Base-by-base conservation (phyloP, 441 rosid genomes). In the Populus hybrid region DNA sequence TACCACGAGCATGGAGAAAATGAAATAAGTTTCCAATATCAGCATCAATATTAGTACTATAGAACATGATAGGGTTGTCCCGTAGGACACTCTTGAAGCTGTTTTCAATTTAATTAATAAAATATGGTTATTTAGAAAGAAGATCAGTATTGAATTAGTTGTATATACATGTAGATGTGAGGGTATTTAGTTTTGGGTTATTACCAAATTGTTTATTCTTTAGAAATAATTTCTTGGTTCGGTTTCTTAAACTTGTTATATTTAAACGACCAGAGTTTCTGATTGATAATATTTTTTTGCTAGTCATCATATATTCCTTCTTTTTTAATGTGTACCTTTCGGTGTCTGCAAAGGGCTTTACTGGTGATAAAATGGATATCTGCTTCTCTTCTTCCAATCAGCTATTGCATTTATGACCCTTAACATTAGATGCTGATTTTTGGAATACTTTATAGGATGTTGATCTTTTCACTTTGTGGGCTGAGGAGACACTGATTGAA, bases 401-500 rank as follows among this genome's bases (percentile, higher is more conserved):
- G 28, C 0, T 50, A 67, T 71, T 16, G 42, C 19, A 57, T 35
- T 70, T 24, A 46, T 26, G 70, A 53, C 38, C 53, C 30, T 61
- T 76, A 71, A 63, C 71, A 30, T 57, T 30, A 24, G 16, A 67
- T 67, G 8, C 35, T 21, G 61, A 64, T 72, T 82, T 46, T 75
- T 53, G 53, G 46, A 71, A 73, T 85, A 74, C 61, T 81, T 75
- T 70, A 63, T 79, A 94, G 99, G 95, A 91, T 85, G 88, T 87
- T 80, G 97, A 92, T 87, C 88, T 93, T 76, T 93, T 88, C 84
- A 88, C 91, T 76, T 80, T 94, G 82, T 97, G 99, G 98, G 98
- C 99, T 5, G 98, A 97, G 92, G 98, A 90, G 90, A 94, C 86
- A 67, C 85, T 96, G 42, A 87, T 85, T 42, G 99, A 97, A 84